Evolutionary conservation across 306 rosid species (phyloP).

Genomic region (Cicer yamashitae): DNA sequence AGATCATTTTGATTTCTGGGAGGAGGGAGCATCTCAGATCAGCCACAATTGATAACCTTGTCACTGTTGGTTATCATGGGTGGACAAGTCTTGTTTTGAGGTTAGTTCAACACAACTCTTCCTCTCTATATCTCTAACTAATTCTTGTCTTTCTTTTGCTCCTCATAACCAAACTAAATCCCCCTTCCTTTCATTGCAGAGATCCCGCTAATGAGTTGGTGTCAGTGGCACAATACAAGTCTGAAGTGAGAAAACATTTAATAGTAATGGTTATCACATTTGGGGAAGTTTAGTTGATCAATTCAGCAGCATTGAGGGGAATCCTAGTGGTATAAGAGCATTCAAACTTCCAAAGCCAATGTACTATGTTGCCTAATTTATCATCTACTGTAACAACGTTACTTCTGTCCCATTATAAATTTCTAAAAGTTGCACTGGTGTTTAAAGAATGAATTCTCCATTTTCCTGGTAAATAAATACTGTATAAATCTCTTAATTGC

Average conservation of each 20-base stretch:
- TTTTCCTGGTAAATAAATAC: not conserved
- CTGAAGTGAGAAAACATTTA: constrained; percentile 40
- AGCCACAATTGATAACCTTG: constrained; percentile 68
- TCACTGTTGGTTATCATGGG: constrained; percentile 66
- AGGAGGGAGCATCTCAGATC: constrained; percentile 74
- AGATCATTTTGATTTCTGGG: constrained; percentile 65
- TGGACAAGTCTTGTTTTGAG: constrained; percentile 64
- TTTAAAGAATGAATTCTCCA: constrained; percentile 4
- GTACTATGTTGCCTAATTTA: constrained; percentile 47
- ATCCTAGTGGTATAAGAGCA: constrained; percentile 33
- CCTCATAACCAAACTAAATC: not conserved
- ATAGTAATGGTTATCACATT: constrained; percentile 39
- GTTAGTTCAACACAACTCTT: constrained; percentile 34
- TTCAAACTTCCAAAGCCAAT: constrained; percentile 54
- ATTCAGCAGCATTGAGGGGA: constrained; percentile 46
- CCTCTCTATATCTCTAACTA: not conserved
- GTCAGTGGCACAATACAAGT: constrained; percentile 47
- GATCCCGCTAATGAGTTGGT: constrained; percentile 41
- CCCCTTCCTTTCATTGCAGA: constrained; percentile 29
- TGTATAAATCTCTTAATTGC: not conserved
- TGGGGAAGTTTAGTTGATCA: constrained; percentile 51
- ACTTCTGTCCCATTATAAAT: constrained; percentile 8
- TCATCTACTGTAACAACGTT: constrained; percentile 10
- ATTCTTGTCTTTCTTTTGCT: not conserved
- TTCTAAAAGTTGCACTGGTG: not conserved